Evolutionary conservation across 169 alveolate species (phyloP).

Genomic region (Eimeria necatrix): DNA sequence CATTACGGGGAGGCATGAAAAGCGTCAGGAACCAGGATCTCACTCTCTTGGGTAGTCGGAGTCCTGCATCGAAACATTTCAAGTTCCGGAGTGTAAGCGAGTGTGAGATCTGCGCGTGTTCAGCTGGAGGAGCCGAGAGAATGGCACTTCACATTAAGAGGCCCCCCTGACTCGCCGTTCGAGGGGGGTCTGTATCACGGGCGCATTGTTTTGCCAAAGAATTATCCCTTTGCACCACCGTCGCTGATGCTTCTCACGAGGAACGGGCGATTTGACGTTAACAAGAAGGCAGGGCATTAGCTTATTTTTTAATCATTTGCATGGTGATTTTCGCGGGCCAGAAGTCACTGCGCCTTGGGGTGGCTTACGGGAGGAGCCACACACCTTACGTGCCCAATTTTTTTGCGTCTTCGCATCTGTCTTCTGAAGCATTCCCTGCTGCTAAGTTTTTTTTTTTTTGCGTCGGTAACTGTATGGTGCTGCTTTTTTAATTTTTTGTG

Average conservation of each 20-base stretch:
- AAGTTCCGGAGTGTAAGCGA: neutral
- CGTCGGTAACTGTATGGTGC: neutral
- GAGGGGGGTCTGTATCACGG: slow-evolving; percentile 97
- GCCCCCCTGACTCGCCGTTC: slow-evolving; percentile 93
- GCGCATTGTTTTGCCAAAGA: slow-evolving; percentile 92
- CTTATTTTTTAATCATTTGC: too few species aligned
- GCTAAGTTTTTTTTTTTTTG: too few species aligned
- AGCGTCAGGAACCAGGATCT: too few species aligned
- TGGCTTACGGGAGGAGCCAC: too few species aligned
- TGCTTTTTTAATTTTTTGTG: neutral
- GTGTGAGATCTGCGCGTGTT: neutral
- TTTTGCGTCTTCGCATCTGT: too few species aligned
- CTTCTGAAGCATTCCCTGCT: too few species aligned
- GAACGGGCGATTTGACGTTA: slow-evolving; percentile 94
- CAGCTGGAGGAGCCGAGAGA: slow-evolving; percentile 92
- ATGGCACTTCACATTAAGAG: slow-evolving; percentile 94
- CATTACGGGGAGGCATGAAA: too few species aligned
- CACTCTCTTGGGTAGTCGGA: too few species aligned
- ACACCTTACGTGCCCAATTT: too few species aligned
- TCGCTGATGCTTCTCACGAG: slow-evolving; percentile 91
- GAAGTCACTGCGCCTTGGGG: too few species aligned
- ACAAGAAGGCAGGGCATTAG: slow-evolving; percentile 86
- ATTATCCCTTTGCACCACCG: slow-evolving; percentile 97
- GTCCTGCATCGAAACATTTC: too few species aligned
- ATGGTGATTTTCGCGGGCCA: too few species aligned